Base-by-base conservation (phyloP, 139 green algal species). In the Chlorella sp. region DNA sequence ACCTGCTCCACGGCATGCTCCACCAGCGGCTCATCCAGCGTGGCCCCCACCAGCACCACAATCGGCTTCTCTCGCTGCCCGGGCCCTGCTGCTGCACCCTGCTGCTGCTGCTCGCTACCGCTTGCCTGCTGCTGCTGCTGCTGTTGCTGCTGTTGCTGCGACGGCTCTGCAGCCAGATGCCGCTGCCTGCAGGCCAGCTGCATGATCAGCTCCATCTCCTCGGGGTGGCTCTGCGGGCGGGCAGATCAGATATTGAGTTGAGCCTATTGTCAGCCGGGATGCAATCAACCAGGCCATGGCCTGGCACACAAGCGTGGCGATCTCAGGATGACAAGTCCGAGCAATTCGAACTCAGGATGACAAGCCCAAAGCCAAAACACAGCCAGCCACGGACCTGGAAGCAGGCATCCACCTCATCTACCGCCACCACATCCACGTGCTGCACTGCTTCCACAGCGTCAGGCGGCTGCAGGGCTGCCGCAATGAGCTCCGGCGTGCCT, bases 1-100 rank as follows among this genome's bases (percentile, higher is more conserved):
- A 79, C 76, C 60, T 57, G 75, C 74, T 72, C 26, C 20, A 89
- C 51, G 0, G 90, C 93, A 13, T 75, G 26, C 3, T 78, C 57
- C 2, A 92, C 70, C 16, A 93, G 78, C 2, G 87, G 80, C 16
- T 88, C 80, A 11, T 72, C 86, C n/a, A 95, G 39, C 0, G 94
- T 96, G 20, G 95, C 95, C 26, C 95, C 95, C 34, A 94, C 90
- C 21, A 97, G 86, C 47, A 94, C 89, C 7, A 98, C 82, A 83
- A 91, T 73, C 2, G 90, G 86, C 80, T 94, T 92, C 25, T 57
- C 36, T 36, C 55, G 26, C 4, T 26, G 32, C 51, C 26, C 32
- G 23, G 20, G 26, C 34, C 21, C 12, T 9, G 3, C 23, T 26
- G 32, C 56, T 25, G 17, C n/a, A 21, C n/a, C 47, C 82, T 88